These are phyloP conservation scores for Phellopilus nigrolimitatus DNA, from an alignment of 1,284 basidiomycete genomes.

Conservation along the genomic window DNA sequence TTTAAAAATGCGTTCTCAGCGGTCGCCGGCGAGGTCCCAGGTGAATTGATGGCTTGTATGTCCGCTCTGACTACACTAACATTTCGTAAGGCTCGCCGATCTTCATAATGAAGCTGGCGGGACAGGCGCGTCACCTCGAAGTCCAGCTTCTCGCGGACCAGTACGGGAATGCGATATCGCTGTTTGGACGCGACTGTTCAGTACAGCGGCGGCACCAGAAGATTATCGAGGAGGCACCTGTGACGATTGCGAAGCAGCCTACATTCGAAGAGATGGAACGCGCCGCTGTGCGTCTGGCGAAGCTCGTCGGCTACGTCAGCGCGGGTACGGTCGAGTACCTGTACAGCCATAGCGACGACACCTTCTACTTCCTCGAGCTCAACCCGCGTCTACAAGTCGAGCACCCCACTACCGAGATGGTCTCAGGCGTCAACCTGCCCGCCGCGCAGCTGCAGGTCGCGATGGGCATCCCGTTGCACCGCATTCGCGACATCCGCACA, in stretches of 20 bases:
- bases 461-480: slow-evolving; percentile 97
- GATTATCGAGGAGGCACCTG: slow-evolving; percentile 99
- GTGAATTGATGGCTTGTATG: slow-evolving; percentile 40
- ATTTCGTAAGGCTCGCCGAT: slow-evolving; percentile 82
- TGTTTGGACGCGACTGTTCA: slow-evolving; percentile 99
- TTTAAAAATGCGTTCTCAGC: slow-evolving; percentile 96
- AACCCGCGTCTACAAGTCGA: slow-evolving; percentile 99
- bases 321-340: slow-evolving; percentile 99
- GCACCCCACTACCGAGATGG: slow-evolving; percentile 99
- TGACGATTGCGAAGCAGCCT: slow-evolving; percentile 90
- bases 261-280: slow-evolving; percentile 98
- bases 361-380: slow-evolving; percentile 97
- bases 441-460: slow-evolving; percentile 97
- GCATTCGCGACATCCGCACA: slow-evolving; percentile 93
- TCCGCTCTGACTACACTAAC: slow-evolving; percentile 19
- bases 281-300: slow-evolving; percentile 94
- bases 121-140: slow-evolving; percentile 95
- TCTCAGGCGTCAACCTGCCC: slow-evolving; percentile 96
- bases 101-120: slow-evolving; percentile 99
- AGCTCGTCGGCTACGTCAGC: slow-evolving; percentile 98
- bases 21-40: slow-evolving; percentile 94
- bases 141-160: slow-evolving; percentile 99
- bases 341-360: slow-evolving; percentile 91
- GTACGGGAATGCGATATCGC: slow-evolving; percentile 98
- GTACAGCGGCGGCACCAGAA: slow-evolving; percentile 99